phyloP scores from a whole-genome alignment of 1,139 yeast genomes.

The Zygosaccharomyces pseudobailii region DNA sequence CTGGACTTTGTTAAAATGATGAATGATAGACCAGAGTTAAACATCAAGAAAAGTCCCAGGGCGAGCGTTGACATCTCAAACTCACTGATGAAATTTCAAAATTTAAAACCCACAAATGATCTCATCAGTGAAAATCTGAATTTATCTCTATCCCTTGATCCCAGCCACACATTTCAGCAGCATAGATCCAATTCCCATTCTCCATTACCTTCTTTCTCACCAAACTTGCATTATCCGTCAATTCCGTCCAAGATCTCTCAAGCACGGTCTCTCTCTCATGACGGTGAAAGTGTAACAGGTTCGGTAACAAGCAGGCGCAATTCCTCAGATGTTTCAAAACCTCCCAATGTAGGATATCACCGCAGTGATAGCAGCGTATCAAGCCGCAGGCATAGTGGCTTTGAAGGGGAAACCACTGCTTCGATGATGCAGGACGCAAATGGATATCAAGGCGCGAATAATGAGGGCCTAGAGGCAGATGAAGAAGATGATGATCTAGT shows the following conservation, averaged over 20 bases:
- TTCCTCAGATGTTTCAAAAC: slow-evolving; percentile 18
- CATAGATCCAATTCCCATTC: slow-evolving; percentile 29
- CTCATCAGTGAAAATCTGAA: slow-evolving; percentile 40
- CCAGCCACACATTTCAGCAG: slow-evolving; percentile 22
- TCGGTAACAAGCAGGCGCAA: slow-evolving; percentile 20
- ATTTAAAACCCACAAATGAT: slow-evolving; percentile 43
- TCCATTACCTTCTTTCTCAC: slow-evolving; percentile 30
- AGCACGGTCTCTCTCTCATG: slow-evolving; percentile 9
- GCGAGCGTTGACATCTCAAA: slow-evolving; percentile 31
- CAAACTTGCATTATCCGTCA: slow-evolving; percentile 40
- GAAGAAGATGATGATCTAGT: slow-evolving; percentile 22
- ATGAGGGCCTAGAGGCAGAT: slow-evolving; percentile 6
- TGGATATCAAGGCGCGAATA: not conserved
- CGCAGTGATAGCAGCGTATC: slow-evolving; percentile 14
- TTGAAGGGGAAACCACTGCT: slow-evolving; percentile 1
- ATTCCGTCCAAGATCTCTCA: slow-evolving; percentile 44
- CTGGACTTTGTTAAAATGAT: slow-evolving; percentile 77
- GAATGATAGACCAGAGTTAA: slow-evolving; percentile 62
- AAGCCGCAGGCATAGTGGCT: slow-evolving; percentile 4
- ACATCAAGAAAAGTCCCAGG: slow-evolving; percentile 39
- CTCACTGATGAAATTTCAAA: slow-evolving; percentile 45
- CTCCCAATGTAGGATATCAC: slow-evolving; percentile 19
- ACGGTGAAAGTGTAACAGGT: slow-evolving; percentile 23
- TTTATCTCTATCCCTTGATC: slow-evolving; percentile 36
- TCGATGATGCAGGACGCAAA: not conserved